phyloP scores from a whole-genome alignment of 164 flowering plant species.

The Tetrastigma voinierianum region DNA sequence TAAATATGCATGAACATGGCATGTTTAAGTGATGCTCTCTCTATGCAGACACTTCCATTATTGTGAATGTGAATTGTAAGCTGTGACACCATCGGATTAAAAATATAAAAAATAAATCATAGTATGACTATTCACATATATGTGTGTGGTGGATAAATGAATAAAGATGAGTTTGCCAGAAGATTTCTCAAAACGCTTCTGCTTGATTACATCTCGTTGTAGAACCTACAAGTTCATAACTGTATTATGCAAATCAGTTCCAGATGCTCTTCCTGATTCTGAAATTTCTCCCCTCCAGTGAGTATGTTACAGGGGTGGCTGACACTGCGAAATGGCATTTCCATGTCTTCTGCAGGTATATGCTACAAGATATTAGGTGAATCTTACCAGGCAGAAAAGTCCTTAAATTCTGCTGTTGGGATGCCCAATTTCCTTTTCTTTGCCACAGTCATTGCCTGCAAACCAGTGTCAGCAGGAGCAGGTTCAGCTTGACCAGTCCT shows the following conservation, averaged over 20 bases:
- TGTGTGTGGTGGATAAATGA: too few species aligned
- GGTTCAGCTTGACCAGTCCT: slow-evolving; percentile 33
- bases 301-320: neutral
- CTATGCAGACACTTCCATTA: too few species aligned
- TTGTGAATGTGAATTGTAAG: too few species aligned
- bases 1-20: too few species aligned
- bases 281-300: slow-evolving; percentile 1
- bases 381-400: slow-evolving; percentile 78
- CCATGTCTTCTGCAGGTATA: neutral
- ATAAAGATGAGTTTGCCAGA: too few species aligned
- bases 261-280: neutral
- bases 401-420: slow-evolving; percentile 45
- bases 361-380: slow-evolving; percentile 14
- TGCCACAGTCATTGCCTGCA: slow-evolving; percentile 23
- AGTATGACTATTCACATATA: too few species aligned
- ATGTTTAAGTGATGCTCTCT: too few species aligned
- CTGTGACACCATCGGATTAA: too few species aligned
- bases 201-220: neutral
- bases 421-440: slow-evolving; percentile 71
- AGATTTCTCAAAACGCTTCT: neutral
- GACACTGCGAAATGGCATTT: neutral
- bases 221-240: neutral
- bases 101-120: too few species aligned
- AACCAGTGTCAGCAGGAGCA: slow-evolving; percentile 23
- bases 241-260: neutral